Conservation (phyloP, 2,329 filamentous ascomycete species). For the Metarhizium humberi region DNA sequence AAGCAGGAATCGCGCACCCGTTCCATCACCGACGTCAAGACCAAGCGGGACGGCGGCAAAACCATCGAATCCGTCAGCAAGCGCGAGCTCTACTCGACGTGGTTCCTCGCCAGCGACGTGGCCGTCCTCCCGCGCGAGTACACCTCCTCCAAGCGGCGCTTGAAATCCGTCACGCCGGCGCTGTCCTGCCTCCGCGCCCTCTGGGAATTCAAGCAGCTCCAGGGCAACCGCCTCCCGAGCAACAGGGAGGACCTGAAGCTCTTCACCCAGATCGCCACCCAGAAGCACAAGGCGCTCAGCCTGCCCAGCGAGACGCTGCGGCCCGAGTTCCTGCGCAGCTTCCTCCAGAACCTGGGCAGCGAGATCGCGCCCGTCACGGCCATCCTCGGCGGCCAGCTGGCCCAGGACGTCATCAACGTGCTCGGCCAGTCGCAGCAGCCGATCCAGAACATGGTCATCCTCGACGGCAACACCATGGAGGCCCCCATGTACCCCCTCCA, state of each 20-base stretch:
- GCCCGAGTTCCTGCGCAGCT: constrained; percentile 68
- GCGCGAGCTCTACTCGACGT: constrained; percentile 80
- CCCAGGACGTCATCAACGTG: constrained; percentile 96
- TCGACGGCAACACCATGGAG: constrained; percentile 75
- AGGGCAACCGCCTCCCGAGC: constrained; percentile 43
- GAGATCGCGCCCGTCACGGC: constrained; percentile 84
- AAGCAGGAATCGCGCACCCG: constrained; percentile 68
- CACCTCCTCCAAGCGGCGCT: constrained; percentile 53
- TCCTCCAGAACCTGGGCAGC: constrained; percentile 75
- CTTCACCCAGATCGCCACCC: constrained; percentile 70
- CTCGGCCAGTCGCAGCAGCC: constrained; percentile 86
- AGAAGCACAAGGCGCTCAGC: constrained; percentile 67
- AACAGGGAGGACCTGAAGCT: constrained; percentile 57
- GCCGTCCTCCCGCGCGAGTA: constrained; percentile 65
- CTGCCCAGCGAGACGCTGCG: constrained; percentile 58
- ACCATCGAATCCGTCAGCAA: constrained; percentile 82
- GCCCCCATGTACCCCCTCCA: constrained; percentile 76
- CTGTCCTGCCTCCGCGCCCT: constrained; percentile 81
- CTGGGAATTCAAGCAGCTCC: constrained; percentile 65
- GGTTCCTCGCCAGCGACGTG: constrained; percentile 71
- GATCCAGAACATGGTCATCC: constrained; percentile 88
- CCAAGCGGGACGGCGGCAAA: constrained; percentile 59
- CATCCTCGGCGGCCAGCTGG: constrained; percentile 80
- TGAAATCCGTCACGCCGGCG: constrained; percentile 69
- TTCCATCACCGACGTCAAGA: constrained; percentile 61